Evolutionary conservation across 139 green algal genomes (phyloP).

Genomic region (Haematococcus lacustris): DNA sequence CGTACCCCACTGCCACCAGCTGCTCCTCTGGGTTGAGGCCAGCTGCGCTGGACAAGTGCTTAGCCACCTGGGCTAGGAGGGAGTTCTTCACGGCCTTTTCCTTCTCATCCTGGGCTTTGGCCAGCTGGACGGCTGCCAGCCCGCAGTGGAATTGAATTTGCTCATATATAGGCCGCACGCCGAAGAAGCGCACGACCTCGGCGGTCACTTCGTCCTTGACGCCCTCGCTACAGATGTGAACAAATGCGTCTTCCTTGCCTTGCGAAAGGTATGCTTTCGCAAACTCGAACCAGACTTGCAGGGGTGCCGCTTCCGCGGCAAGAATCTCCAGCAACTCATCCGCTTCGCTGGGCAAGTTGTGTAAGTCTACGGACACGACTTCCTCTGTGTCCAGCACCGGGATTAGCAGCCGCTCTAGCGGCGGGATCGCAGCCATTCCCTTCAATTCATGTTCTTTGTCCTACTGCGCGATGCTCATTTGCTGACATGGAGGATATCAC

Average conservation of each 20-base stretch:
- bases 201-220: constrained; percentile 14
- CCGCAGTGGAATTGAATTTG: constrained; percentile 69
- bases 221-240: constrained; percentile 24
- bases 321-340: constrained; percentile 64
- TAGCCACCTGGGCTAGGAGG: constrained; percentile 25
- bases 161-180: constrained; percentile 40
- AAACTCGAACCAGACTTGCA: constrained; percentile 63
- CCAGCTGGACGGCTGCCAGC: constrained; percentile 53
- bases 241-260: constrained; percentile 27
- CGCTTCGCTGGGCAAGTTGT: constrained; percentile 43
- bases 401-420: background rate
- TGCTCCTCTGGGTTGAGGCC: constrained; percentile 41
- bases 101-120: constrained; percentile 22
- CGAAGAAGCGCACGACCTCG: constrained; percentile 33
- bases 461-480: too few species aligned
- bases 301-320: constrained; percentile 53
- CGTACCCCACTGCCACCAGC: constrained; percentile 54
- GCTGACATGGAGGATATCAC: too few species aligned
- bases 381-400: background rate
- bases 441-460: too few species aligned
- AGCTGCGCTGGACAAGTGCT: constrained; percentile 31
- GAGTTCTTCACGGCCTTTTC: constrained; percentile 17
- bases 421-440: too few species aligned
- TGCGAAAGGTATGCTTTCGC: constrained; percentile 58
- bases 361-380: background rate